Evolutionary conservation across 192 early-diverging fungal genomes (phyloP), one percentile per base, ranked within the genome.

Genomic region (Lobosporangium transversale): DNA sequence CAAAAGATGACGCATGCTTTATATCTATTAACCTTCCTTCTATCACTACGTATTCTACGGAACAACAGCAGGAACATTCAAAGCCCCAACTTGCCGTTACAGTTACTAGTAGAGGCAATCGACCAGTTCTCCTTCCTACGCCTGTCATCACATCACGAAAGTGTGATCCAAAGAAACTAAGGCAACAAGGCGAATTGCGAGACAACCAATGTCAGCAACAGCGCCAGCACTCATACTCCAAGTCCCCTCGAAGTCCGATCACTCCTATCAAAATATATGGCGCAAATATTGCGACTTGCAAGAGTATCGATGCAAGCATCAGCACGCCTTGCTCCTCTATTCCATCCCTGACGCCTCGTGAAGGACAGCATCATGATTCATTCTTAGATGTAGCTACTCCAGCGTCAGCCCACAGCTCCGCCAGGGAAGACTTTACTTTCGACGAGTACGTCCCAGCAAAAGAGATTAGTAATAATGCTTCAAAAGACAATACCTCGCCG

Each of bases 141-240:
- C 57, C 70, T 24, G 60, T 75, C 10, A 49, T 75, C 21, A 75
- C 70, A 3, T 66, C 70, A 0, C 49, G 45, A 11, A 63, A 66
- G 40, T 21, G 31, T 1, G 64, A 33, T 43, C 55, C 36, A 18
- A 54, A 73, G 18, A 49, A 53, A 10, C 37, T 47, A 14, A 32
- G 53, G 26, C 33, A 48, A 17, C 35, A 27, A 11, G 26, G 18
- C 4, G 45, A n/a, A 8, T 24, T 7, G 47, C 47, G 15, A 32
- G 8, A 6, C 4, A 21, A 24, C 11, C 24, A 53, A 17, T 12
- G 29, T 18, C 8, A 50, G 30, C 35, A 35, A 50, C 15, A 42
- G 27, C 1, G 2, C 18, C 6, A n/a, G 35, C 56, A 47, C n/a
- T n/a, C n/a, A n/a, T n/a, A n/a, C n/a, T n/a, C n/a, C n/a, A n/a